These are phyloP conservation scores for Chaetoscypha palmicola DNA, from an alignment of 2,329 filamentous ascomycete genomes.

Conservation along the genomic window DNA sequence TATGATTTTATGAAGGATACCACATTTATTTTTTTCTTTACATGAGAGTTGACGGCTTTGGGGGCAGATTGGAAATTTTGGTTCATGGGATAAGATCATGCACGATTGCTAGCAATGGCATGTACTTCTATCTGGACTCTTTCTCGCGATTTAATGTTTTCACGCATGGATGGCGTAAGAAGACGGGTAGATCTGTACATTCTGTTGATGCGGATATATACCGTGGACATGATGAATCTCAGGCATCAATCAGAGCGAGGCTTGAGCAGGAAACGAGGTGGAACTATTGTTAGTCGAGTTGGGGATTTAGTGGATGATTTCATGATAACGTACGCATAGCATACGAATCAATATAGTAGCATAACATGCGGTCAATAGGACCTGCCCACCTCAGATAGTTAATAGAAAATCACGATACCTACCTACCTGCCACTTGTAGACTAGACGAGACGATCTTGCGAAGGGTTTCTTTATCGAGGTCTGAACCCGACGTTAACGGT, in stretches of 20 bases:
- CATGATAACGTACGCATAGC: no score
- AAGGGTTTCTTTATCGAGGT: no score
- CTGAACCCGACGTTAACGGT: no score
- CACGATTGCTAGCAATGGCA: slow-evolving; percentile 26
- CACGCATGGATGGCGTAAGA: slow-evolving; percentile 19
- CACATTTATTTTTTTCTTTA: slow-evolving; percentile 11
- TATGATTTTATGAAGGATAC: slow-evolving; percentile 28
- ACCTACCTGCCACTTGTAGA: neutral
- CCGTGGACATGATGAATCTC: no score
- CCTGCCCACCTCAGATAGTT: slow-evolving; percentile 2
- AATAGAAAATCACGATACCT: neutral
- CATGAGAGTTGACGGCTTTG: slow-evolving; percentile 4
- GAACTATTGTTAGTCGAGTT: no score
- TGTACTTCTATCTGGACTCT: slow-evolving; percentile 17
- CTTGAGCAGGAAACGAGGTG: no score
- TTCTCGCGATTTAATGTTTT: slow-evolving; percentile 18
- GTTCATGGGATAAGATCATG: slow-evolving; percentile 18
- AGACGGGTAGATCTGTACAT: slow-evolving; percentile 17
- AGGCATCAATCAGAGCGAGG: no score
- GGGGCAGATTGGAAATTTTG: slow-evolving; percentile 9
- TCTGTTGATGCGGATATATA: slow-evolving; percentile 7
- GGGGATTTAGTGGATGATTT: no score
- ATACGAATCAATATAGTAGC: neutral
- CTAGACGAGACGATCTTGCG: no score
- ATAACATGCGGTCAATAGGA: slow-evolving; percentile 6